Evolutionary conservation across 2,329 filamentous ascomycete species (phyloP).

Genomic region (Alternaria brassicicola): DNA sequence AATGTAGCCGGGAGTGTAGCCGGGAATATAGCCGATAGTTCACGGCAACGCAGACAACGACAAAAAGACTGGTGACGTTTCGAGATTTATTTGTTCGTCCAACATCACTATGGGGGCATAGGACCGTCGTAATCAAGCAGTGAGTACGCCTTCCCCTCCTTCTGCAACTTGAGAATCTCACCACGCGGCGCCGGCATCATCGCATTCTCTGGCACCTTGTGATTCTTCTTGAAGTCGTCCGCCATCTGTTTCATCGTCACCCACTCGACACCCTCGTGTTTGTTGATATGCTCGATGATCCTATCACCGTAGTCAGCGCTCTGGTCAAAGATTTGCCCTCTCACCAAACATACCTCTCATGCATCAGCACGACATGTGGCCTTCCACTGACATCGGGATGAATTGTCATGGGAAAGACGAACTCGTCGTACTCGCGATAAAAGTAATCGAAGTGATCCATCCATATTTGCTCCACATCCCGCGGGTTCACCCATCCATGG

Average conservation of each 20-base stretch:
- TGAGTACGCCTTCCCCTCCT: slow-evolving; percentile 37
- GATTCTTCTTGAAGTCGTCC: slow-evolving; percentile 74
- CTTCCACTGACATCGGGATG: slow-evolving; percentile 70
- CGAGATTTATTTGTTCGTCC: not conserved
- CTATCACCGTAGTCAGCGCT: slow-evolving; percentile 28
- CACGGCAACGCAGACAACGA: not conserved
- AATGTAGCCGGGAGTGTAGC: not conserved
- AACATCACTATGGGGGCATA: slow-evolving; percentile 9
- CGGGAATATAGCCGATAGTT: not conserved
- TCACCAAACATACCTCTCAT: slow-evolving; percentile 62
- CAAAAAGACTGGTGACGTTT: not conserved
- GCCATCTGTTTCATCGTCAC: slow-evolving; percentile 74
- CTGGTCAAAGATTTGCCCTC: too few relatives aligned
- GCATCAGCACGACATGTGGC: slow-evolving; percentile 75
- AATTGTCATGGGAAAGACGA: slow-evolving; percentile 78
- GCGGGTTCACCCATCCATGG: slow-evolving; percentile 64
- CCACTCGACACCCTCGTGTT: slow-evolving; percentile 67
- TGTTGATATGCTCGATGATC: slow-evolving; percentile 73
- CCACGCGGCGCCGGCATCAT: slow-evolving; percentile 64
- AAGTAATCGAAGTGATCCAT: slow-evolving; percentile 74
- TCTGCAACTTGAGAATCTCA: slow-evolving; percentile 58
- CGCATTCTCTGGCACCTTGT: slow-evolving; percentile 62
- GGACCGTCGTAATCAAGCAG: slow-evolving; percentile 28
- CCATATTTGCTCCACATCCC: slow-evolving; percentile 70
- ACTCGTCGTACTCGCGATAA: slow-evolving; percentile 77